Evolutionary conservation across 345 rosid species (phyloP), one percentile per base, ranked within the genome.

Genomic region (Draba incana): DNA sequence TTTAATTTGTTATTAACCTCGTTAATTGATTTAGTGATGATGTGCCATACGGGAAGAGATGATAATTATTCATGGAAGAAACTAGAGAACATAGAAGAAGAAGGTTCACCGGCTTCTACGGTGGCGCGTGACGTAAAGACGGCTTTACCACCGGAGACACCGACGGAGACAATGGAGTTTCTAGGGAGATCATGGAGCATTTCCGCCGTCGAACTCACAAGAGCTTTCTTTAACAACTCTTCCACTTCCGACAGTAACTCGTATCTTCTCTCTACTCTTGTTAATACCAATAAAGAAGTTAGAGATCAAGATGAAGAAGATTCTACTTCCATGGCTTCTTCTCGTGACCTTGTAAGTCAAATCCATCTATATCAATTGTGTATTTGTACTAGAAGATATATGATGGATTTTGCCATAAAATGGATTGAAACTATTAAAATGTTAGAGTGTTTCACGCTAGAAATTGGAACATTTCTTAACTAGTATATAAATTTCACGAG

Each of bases 151-250:
- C 98, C 98, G 12, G 97, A 92, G 78, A 92, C 97, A 41, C 98
- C 98, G 30, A 85, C 85, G 0, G 93, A 86, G 78, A 81, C 96
- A 25, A 90, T 92, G 98, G 98, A 90, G 90, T 92, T 85, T 77
- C 89, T 92, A 11, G 93, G 93, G 14, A 85, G 98, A 80, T 92
- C 98, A 59, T 90, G 98, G 98, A 92, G 97, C 70, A 77, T 92
- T 35, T 90, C 98, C 0, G 92, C 98, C 55, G 78, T 82, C 71
- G 96, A 92, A 79, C 87, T 92, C 57, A 88, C 98, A 0, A 92
- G 64, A 75, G 97, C 98, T 60, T 86, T 90, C 54, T 60, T 81
- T 60, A 76, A 45, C 64, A 75, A 80, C 39, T 35, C 39, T 2
- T 66, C 72, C 0, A 68, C 69, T 11, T 49, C 71, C 3, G 57